Base-by-base conservation (phyloP, 257 asterid genomes). In the Salvia splendens region DNA sequence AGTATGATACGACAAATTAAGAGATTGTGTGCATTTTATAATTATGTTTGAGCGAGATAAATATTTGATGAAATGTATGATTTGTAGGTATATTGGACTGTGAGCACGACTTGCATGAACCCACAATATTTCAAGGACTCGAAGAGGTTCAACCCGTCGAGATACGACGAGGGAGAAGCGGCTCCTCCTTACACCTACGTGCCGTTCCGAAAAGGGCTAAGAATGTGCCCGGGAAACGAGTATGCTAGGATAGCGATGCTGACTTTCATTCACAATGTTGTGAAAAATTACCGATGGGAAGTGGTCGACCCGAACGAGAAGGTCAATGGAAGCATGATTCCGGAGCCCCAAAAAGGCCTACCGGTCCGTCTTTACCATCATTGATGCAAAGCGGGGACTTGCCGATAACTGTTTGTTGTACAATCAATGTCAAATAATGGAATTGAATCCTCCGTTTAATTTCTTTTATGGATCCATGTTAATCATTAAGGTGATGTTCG, bases 131-230 rank as follows among this genome's bases (percentile, higher is more conserved):
- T 89, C 75, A 67, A 73, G 65, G 80, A 86, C 2, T 89, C 96
- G 0, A 82, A 83, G 52, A 79, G 30, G 8, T 86, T 89, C 55
- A 81, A 89, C 16, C 96, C 96, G 0, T 75, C 87, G 14, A 86
- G 96, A 46, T 86, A 71, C 38, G 87, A 82, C 0, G 84, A 64
- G 58, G 77, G 82, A 0, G 85, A 78, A 62, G 81, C 69, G 0
- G 79, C 71, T 1, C 68, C 77, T 2, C 86, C 96, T 0, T 89
- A 86, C 59, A 75, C 90, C 0, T 79, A 82, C 8, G 83, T 83
- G 0, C 95, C 96, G 0, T 87, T 87, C 46, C 95, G 96, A 17
- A 87, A 95, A 1, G 96, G 96, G n/a, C 95, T 88, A 6, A 83
- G 95, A 75, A 60, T 78, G 81, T 86, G 96, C 69, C 24, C 24